phyloP scores from a whole-genome alignment of 768 basidiomycete genomes.

The Tephrocybe sp. region DNA sequence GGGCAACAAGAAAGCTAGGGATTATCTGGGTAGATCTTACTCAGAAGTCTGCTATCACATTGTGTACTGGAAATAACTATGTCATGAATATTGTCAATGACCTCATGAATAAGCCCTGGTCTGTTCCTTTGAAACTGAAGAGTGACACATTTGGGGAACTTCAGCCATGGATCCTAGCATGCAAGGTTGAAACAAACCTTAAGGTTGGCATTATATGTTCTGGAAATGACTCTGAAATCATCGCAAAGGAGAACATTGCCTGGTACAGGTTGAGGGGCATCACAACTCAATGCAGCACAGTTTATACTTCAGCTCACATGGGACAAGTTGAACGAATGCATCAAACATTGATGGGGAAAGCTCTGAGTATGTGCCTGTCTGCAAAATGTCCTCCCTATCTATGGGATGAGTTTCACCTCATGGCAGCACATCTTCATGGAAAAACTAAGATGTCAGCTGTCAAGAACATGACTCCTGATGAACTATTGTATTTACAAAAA shows the following conservation, averaged over 20 bases:
- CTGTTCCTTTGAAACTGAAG: slow-evolving; percentile 32
- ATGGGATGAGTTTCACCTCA: too few species aligned
- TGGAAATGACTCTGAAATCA: too few species aligned
- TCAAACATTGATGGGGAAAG: slow-evolving; percentile 26
- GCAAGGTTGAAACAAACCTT: slow-evolving; percentile 23
- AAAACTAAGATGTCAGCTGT: slow-evolving; percentile 7
- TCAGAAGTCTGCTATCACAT: slow-evolving; percentile 21
- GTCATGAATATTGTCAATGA: too few species aligned
- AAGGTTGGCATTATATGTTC: too few species aligned
- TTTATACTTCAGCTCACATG: slow-evolving; percentile 33
- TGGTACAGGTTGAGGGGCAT: slow-evolving; percentile 18
- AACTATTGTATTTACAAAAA: slow-evolving; percentile 20
- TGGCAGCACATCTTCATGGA: too few species aligned
- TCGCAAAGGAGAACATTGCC: too few species aligned
- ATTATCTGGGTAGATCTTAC: too few species aligned
- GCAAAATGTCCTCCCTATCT: too few species aligned
- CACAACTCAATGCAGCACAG: slow-evolving; percentile 17
- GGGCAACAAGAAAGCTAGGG: too few species aligned
- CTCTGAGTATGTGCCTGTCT: slow-evolving; percentile 24
- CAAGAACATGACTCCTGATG: slow-evolving; percentile 19
- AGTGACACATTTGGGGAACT: slow-evolving; percentile 22
- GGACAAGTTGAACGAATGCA: slow-evolving; percentile 33
- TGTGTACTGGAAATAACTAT: too few species aligned
- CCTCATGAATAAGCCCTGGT: slow-evolving; percentile 26
- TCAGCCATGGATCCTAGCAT: slow-evolving; percentile 24